Conservation (phyloP, 2,329 filamentous ascomycete species). For the Dactylellina drechsleri region DNA sequence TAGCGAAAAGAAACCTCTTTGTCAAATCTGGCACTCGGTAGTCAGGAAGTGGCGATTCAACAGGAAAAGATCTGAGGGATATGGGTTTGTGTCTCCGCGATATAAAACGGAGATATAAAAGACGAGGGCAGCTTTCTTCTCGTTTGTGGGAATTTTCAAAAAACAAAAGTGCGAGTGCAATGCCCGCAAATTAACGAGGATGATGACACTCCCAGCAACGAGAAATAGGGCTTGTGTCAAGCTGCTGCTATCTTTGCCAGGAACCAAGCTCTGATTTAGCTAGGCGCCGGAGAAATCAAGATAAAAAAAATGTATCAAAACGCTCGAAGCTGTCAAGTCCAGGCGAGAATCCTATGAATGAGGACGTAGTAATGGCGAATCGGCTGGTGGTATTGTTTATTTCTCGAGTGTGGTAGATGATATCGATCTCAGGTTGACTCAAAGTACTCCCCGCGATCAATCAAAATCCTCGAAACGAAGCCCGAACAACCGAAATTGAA, state of each 20-base stretch:
- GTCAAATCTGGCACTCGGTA: constrained; percentile 43
- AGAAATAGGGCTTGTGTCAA: constrained; percentile 45
- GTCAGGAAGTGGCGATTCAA: constrained; percentile 50
- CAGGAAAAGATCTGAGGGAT: constrained; percentile 32
- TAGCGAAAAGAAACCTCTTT: constrained; percentile 17
- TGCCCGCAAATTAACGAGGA: constrained; percentile 50
- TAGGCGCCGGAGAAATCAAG: constrained; percentile 16
- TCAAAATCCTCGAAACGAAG: no score
- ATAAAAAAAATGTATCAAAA: constrained; percentile 1
- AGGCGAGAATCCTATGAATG: constrained; percentile 15
- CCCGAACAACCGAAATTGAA: constrained; percentile 3
- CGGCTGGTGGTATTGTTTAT: constrained; percentile 15
- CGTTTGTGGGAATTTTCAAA: constrained; percentile 17
- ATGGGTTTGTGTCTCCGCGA: constrained; percentile 46
- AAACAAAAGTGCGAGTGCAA: constrained; percentile 27
- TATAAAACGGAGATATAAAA: constrained; percentile 54
- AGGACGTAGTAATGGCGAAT: constrained; percentile 23
- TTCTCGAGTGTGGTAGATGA: constrained; percentile 7
- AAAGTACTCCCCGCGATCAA: no score
- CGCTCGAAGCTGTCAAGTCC: no score
- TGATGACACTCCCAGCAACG: constrained; percentile 25
- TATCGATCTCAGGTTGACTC: constrained; percentile 12
- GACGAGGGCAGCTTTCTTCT: not conserved
- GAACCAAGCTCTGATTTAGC: constrained; percentile 51
- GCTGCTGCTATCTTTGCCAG: constrained; percentile 41